A percentile compares a stretch with the other conserved stretches of the same genome.
These are phyloP conservation scores for Lactuca sativa DNA, from an alignment of 129 eudicot genomes.

Conservation along the genomic window DNA sequence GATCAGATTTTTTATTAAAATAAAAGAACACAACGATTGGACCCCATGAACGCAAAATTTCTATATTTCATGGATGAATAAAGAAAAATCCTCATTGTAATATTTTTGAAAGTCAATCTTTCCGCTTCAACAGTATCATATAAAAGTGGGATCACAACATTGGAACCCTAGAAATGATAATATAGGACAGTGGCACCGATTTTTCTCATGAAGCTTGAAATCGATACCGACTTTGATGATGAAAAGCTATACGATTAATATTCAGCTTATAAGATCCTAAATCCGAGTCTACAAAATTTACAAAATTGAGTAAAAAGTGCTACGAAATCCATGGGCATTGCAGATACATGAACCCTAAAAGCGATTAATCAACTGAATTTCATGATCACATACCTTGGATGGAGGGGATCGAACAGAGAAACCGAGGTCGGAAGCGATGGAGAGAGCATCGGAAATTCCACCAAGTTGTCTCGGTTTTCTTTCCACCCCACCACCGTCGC, in stretches of 20 bases:
- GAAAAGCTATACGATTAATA: neutral
- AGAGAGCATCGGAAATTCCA: constrained; percentile 88
- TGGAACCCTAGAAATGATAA: neutral
- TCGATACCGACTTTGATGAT: neutral
- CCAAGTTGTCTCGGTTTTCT: constrained; percentile 68
- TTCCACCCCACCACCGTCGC: constrained; percentile 58
- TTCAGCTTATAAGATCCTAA: neutral
- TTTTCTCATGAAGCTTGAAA: neutral
- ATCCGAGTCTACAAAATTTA: neutral
- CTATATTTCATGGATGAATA: no score
- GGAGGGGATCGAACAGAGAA: constrained; percentile 57
- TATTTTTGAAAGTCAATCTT: neutral
- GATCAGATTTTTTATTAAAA: no score
- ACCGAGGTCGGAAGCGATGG: constrained; percentile 88
- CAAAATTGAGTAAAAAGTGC: constrained; percentile 2
- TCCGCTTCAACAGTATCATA: neutral
- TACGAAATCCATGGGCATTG: constrained; percentile 2
- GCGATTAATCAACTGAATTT: neutral
- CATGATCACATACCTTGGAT: constrained; percentile 52
- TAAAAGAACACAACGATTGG: neutral
- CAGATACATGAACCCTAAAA: constrained; percentile 21
- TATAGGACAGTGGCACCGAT: no score
- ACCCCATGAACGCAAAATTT: no score
- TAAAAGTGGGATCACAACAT: neutral
- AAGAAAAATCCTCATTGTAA: neutral